Evolutionary conservation across 345 rosid genomes (phyloP).

Genomic region (Populus simonii): DNA sequence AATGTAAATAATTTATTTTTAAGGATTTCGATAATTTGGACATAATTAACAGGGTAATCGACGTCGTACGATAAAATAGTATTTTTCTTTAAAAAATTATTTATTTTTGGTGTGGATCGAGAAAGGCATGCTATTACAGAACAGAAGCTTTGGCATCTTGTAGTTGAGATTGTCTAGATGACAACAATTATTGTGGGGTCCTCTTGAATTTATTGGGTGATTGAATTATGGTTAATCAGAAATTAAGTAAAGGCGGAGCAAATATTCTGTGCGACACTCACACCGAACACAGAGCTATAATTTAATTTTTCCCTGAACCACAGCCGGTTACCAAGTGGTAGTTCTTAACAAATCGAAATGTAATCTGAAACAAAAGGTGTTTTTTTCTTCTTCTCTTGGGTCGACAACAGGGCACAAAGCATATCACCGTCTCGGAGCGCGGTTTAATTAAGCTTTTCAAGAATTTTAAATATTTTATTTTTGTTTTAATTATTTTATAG

Average conservation of each 20-base stretch:
- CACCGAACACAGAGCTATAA: neutral
- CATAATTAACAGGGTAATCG: neutral
- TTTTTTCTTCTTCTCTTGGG: too few species aligned
- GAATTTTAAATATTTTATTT: too few species aligned
- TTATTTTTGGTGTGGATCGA: neutral
- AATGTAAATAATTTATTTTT: neutral
- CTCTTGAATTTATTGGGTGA: conserved; percentile 11
- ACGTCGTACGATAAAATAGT: neutral
- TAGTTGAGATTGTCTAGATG: neutral
- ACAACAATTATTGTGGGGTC: conserved; percentile 15
- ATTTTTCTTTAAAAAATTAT: too few species aligned
- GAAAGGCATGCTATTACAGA: neutral
- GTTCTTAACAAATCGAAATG: too few species aligned
- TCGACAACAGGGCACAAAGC: too few species aligned
- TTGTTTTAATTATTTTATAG: too few species aligned
- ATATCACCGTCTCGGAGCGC: too few species aligned
- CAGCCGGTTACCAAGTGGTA: too few species aligned
- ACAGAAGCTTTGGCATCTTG: neutral
- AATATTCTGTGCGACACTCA: neutral
- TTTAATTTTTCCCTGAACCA: too few species aligned
- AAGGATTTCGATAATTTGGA: neutral
- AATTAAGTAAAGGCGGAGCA: neutral
- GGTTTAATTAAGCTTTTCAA: too few species aligned
- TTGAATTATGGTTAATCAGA: conserved; percentile 5
- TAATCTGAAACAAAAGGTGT: too few species aligned